Percentiles rank a stretch among this genome's conserved stretches.
Conservation (phyloP, 192 early-diverging fungal genomes). For the Entophlyctis helioformis region DNA sequence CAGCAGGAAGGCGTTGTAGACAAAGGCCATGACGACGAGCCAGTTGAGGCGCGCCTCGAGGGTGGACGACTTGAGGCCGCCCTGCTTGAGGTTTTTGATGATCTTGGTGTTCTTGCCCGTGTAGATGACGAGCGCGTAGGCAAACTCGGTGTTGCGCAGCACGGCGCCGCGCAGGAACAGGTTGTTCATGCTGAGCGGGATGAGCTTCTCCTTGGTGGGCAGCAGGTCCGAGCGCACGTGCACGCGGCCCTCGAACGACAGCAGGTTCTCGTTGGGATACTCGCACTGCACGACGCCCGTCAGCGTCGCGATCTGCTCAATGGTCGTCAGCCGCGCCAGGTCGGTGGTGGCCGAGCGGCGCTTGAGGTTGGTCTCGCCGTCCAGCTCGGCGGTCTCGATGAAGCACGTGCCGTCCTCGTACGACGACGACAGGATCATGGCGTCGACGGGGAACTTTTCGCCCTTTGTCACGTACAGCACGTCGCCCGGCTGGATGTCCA, state of each 20-base stretch:
- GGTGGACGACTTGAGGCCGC: slow-evolving; percentile 53
- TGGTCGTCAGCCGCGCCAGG: no score
- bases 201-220: not conserved
- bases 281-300: slow-evolving; percentile 34
- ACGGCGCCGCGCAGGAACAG: slow-evolving; percentile 73
- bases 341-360: not conserved
- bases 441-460: slow-evolving; percentile 35
- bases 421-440: slow-evolving; percentile 25
- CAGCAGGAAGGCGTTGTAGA: slow-evolving; percentile 29
- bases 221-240: slow-evolving; percentile 1
- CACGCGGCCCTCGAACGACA: slow-evolving; percentile 31
- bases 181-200: slow-evolving; percentile 44
- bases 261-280: slow-evolving; percentile 36
- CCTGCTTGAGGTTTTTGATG: slow-evolving; percentile 35
- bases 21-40: slow-evolving; percentile 44
- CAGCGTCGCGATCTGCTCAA: no score
- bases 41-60: slow-evolving; percentile 68
- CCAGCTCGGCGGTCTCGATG: slow-evolving; percentile 46
- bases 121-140: slow-evolving; percentile 40
- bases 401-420: slow-evolving; percentile 44
- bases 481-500: slow-evolving; percentile 30
- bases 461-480: slow-evolving; percentile 37
- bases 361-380: slow-evolving; percentile 55
- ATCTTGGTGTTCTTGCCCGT: slow-evolving; percentile 43
- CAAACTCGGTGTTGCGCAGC: slow-evolving; percentile 36